Evolutionary conservation across 768 basidiomycete genomes (phyloP).

Genomic region (Asterophora parasitica): DNA sequence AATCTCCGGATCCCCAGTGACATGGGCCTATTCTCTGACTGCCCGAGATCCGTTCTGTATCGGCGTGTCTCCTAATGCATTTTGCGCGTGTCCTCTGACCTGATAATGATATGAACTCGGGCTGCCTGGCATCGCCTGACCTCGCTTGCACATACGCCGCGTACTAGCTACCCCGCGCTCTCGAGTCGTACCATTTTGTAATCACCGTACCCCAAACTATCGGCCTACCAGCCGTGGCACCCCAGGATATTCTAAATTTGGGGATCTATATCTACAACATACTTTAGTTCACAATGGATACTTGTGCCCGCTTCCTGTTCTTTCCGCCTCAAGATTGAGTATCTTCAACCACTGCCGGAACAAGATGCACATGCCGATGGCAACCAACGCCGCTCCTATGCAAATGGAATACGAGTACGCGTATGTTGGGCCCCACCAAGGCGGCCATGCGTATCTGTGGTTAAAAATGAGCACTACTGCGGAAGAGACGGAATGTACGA

Average conservation of each 20-base stretch:
- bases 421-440: constrained; percentile 64
- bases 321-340: constrained; percentile 40
- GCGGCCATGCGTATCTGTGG: constrained; percentile 61
- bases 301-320: constrained; percentile 39
- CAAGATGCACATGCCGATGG: constrained; percentile 48
- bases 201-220: constrained; percentile 1
- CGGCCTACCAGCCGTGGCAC: neutral
- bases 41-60: constrained; percentile 10
- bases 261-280: constrained; percentile 1
- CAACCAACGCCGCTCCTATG: constrained; percentile 50
- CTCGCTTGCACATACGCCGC: neutral
- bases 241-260: neutral
- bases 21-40: neutral
- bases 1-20: constrained; percentile 9
- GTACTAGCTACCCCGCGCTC: neutral
- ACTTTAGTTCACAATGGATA: constrained; percentile 44
- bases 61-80: neutral
- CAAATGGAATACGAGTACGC: constrained; percentile 67
- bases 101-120: neutral
- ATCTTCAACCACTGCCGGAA: constrained; percentile 38
- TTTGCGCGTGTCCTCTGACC: no score
- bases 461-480: neutral
- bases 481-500: constrained; percentile 18
- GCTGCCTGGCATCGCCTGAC: neutral
- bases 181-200: constrained; percentile 1